Evolutionary conservation across 805 yeast genomes (phyloP), one percentile per base, ranked within the genome.

Genomic region (Starmerella stellata): DNA sequence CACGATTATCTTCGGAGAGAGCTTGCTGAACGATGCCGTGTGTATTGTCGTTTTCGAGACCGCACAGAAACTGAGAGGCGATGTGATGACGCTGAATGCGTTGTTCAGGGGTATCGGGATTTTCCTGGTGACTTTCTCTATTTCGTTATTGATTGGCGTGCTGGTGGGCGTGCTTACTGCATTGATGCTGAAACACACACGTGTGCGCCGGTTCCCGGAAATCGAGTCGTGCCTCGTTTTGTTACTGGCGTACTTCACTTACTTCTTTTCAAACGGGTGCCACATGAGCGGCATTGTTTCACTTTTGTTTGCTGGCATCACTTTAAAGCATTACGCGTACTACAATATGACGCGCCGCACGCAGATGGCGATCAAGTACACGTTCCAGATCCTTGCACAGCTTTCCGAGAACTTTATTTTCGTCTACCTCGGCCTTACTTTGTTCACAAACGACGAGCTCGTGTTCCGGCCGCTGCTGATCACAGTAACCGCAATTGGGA

Each of bases 241-340:
- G 34, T 61, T 90, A 48, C 75, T 85, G 55, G 95, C 96, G 15
- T 90, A 90, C 56, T 94, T 83, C 52, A 82, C 95, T 0, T 90
- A 90, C 59, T 90, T 90, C 64, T 90, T 90, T 59, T 85, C 96
- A 32, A 90, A 90, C 54, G 99, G 98, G 36, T 92, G 96, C 52
- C 98, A 92, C 57, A 90, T 90, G 98, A 85, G 96, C 4, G 99
- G 99, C 34, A 87, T 87, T 47, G 96, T 87, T 5, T 83, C 95
- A 1, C 65, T 90, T 47, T 62, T 90, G 47, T 90, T 90, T 62
- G 87, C 95, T 57, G 98, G 99, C 39, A 90, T 90, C 45, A 87
- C 98, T 1, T 63, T 90, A 56, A 90, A 87, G 57, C 96, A 92
- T 59, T 90, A 90, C 55, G 98, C 96, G 14, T 85, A 85, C 61